phyloP scores from a whole-genome alignment of 1,284 basidiomycete species.

The Sphaerobolus stellatus region DNA sequence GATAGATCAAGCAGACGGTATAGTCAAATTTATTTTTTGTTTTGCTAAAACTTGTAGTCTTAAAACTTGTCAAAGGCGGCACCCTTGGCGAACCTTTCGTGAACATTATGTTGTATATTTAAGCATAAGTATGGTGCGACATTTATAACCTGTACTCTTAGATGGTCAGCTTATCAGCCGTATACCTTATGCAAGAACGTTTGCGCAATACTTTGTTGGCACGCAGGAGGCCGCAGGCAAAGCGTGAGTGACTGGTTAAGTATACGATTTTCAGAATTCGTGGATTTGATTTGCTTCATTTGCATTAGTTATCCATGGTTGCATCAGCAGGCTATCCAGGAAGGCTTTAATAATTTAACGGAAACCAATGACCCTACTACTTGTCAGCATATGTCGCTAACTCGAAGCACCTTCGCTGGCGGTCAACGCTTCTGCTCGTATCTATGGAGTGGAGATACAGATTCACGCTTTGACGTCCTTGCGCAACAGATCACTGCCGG shows the following conservation, averaged over 20 bases:
- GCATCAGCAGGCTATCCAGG: conserved; percentile 35
- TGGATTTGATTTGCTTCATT: too few species aligned
- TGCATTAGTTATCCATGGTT: conserved; percentile 39
- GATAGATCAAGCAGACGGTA: conserved; percentile 44
- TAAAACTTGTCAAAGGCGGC: conserved; percentile 31
- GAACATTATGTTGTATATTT: conserved; percentile 31
- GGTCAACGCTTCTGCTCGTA: conserved; percentile 44
- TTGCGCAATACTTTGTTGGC: conserved; percentile 40
- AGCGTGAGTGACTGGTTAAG: not conserved
- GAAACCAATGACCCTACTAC: conserved; percentile 20
- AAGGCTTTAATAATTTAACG: conserved; percentile 34
- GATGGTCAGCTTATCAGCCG: conserved; percentile 36
- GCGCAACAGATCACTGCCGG: conserved; percentile 40
- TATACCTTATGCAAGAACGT: conserved; percentile 38
- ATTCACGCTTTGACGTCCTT: conserved; percentile 36
- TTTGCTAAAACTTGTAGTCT: conserved; percentile 5
- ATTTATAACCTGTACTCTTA: conserved; percentile 14
- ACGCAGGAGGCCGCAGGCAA: conserved; percentile 40
- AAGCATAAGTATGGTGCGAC: too few species aligned
- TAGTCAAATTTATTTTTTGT: not conserved
- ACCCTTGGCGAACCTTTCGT: conserved; percentile 39
- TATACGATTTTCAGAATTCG: not conserved
- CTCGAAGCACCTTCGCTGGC: conserved; percentile 40
- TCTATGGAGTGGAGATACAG: conserved; percentile 42
- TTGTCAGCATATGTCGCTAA: conserved; percentile 41